Evolutionary conservation across 2,329 filamentous ascomycete species (phyloP).

Genomic region (Hortaea werneckii): DNA sequence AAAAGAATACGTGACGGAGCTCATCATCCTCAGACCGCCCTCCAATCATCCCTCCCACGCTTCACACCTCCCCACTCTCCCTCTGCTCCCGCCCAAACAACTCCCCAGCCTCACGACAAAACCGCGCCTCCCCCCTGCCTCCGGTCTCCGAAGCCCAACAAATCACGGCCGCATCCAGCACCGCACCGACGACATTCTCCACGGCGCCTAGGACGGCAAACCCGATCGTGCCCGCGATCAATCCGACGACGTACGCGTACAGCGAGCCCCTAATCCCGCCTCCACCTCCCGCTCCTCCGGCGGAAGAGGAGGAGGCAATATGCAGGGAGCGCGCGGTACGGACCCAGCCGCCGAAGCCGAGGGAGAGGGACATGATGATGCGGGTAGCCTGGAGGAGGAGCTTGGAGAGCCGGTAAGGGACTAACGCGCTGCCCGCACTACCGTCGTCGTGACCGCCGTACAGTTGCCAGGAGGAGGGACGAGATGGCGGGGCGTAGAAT

Average conservation of each 20-base stretch:
- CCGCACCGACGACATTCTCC: slow-evolving; percentile 29
- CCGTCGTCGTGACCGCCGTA: too few relatives aligned
- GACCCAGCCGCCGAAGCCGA: slow-evolving; percentile 96
- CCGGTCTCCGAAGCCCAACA: slow-evolving; percentile 88
- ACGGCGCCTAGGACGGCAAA: slow-evolving; percentile 66
- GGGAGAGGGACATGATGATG: slow-evolving; percentile 77
- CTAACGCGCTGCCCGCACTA: slow-evolving; percentile 40
- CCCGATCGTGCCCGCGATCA: slow-evolving; percentile 88
- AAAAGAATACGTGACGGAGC: too few relatives aligned
- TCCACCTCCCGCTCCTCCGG: slow-evolving; percentile 23
- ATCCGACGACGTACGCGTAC: slow-evolving; percentile 87
- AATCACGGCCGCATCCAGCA: slow-evolving; percentile 54
- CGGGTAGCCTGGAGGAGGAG: slow-evolving; percentile 82
- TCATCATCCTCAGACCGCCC: too few relatives aligned
- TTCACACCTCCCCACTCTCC: not conserved
- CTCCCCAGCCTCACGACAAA: slow-evolving; percentile 84
- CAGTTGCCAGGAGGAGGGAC: not conserved
- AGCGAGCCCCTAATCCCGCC: slow-evolving; percentile 57
- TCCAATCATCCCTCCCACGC: not conserved
- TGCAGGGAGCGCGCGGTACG: slow-evolving; percentile 73
- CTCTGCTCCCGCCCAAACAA: slow-evolving; percentile 59
- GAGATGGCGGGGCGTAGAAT: not conserved
- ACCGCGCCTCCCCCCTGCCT: slow-evolving; percentile 55
- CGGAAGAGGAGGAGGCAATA: slow-evolving; percentile 46
- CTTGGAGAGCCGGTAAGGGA: slow-evolving; percentile 85